These are phyloP conservation scores for Oemleria cerasiformis DNA, from an alignment of 306 rosid species.

Conservation along the genomic window DNA sequence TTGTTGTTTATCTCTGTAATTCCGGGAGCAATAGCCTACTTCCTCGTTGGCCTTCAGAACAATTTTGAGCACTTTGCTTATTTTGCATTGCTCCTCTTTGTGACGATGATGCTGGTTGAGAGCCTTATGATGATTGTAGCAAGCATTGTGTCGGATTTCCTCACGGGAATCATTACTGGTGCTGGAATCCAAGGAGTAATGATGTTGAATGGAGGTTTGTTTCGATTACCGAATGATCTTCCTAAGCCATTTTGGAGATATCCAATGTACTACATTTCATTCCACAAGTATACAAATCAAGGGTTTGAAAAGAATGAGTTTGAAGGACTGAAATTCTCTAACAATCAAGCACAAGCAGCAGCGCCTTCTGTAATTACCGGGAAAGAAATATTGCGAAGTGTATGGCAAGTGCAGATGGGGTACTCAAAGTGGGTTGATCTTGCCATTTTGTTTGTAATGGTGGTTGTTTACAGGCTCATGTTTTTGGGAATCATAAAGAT, in stretches of 20 bases:
- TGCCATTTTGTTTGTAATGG: constrained; percentile 55
- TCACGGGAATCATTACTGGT: constrained; percentile 51
- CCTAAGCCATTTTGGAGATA: constrained; percentile 63
- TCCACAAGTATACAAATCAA: constrained; percentile 62
- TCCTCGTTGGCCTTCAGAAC: constrained; percentile 47
- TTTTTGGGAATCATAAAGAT: constrained; percentile 47
- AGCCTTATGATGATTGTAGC: constrained; percentile 71
- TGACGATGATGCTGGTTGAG: constrained; percentile 46
- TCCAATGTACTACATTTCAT: constrained; percentile 54
- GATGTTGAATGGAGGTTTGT: constrained; percentile 68
- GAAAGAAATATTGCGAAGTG: constrained; percentile 35
- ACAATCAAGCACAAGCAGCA: constrained; percentile 18
- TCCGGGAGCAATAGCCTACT: constrained; percentile 51
- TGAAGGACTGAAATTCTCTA: constrained; percentile 44
- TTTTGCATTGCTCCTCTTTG: constrained; percentile 41
- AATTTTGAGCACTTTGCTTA: constrained; percentile 37
- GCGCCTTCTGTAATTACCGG: constrained; percentile 29
- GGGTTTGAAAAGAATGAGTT: constrained; percentile 69
- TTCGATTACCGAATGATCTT: constrained; percentile 51
- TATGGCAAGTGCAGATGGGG: constrained; percentile 51
- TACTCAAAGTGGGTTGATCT: constrained; percentile 69
- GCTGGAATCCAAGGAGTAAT: constrained; percentile 59
- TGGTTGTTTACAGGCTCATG: constrained; percentile 36
- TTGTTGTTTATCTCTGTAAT: constrained; percentile 45
- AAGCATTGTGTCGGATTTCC: constrained; percentile 47